phyloP scores from a whole-genome alignment of 805 yeast species.

The Tanozyma kutaoensis region DNA sequence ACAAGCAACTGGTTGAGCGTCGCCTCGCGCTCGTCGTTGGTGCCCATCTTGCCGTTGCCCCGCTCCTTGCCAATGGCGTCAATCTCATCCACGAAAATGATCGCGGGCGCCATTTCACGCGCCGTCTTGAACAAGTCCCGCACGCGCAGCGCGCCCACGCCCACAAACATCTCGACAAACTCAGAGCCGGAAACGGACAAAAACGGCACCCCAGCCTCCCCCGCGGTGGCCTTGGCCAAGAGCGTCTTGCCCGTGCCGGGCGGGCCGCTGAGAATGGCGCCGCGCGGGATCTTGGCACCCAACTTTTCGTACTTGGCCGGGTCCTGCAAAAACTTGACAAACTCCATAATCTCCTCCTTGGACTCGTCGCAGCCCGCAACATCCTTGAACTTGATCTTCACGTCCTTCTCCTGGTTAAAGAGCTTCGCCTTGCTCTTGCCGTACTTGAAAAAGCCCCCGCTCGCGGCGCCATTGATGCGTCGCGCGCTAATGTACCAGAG shows the following conservation, averaged over 20 bases:
- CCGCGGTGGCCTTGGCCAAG: conserved; percentile 90
- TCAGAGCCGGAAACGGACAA: conserved; percentile 88
- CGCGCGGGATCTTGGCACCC: conserved; percentile 93
- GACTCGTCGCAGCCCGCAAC: conserved; percentile 96
- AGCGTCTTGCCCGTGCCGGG: conserved; percentile 97
- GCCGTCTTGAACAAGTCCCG: conserved; percentile 88
- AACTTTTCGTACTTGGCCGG: conserved; percentile 75
- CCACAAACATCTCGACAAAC: conserved; percentile 94
- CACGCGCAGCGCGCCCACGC: conserved; percentile 92
- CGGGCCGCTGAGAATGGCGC: conserved; percentile 88
- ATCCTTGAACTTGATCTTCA: conserved; percentile 71
- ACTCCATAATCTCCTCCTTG: conserved; percentile 90
- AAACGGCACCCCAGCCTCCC: conserved; percentile 93
- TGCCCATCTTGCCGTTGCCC: conserved; percentile 51
- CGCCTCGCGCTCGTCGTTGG: conserved; percentile 89
- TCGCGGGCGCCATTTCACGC: conserved; percentile 79
- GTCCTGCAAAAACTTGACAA: conserved; percentile 76
- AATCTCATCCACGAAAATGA: conserved; percentile 86
- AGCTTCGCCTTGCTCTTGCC: conserved; percentile 71
- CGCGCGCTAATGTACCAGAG: conserved; percentile 49
- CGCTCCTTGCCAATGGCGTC: conserved; percentile 91
- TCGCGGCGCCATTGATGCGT: conserved; percentile 22
- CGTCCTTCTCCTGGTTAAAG: conserved; percentile 74
- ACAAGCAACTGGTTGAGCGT: conserved; percentile 86
- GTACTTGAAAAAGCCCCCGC: conserved; percentile 56